phyloP scores from a whole-genome alignment of 2,329 filamentous ascomycete genomes.

The Colletotrichum sansevieriae region DNA sequence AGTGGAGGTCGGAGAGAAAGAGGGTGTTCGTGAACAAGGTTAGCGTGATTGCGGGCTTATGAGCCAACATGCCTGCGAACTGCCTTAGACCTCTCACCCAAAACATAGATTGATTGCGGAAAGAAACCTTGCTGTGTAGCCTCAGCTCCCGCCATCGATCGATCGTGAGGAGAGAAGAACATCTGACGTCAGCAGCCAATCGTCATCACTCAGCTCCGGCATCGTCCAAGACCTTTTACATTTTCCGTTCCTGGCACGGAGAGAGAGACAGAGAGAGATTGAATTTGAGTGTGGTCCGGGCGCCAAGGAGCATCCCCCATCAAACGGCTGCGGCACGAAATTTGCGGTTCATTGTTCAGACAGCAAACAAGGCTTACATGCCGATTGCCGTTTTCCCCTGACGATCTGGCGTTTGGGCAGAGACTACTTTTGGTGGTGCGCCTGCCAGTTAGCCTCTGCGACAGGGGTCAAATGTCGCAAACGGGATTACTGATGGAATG shows the following conservation, averaged over 20 bases:
- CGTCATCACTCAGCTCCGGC: neutral
- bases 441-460: conserved; percentile 25
- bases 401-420: conserved; percentile 29
- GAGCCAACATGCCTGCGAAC: neutral
- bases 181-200: neutral
- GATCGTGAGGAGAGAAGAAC: conserved; percentile 3
- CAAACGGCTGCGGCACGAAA: neutral
- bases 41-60: neutral
- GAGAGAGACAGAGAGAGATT: neutral
- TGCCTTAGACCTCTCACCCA: neutral
- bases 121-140: neutral
- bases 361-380: neutral
- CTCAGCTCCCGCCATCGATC: neutral
- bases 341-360: neutral
- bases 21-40: neutral
- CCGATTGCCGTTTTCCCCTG: conserved; percentile 20
- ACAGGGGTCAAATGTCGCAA: conserved; percentile 30
- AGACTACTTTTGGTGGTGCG: conserved; percentile 27
- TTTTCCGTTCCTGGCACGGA: neutral
- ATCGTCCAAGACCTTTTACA: neutral
- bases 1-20: neutral
- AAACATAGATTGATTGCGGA: neutral
- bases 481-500: conserved; percentile 10
- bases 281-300: conserved; percentile 37
- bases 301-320: neutral